Conservation (phyloP, 768 basidiomycete species). For the Clitopilus passeckerianus region DNA sequence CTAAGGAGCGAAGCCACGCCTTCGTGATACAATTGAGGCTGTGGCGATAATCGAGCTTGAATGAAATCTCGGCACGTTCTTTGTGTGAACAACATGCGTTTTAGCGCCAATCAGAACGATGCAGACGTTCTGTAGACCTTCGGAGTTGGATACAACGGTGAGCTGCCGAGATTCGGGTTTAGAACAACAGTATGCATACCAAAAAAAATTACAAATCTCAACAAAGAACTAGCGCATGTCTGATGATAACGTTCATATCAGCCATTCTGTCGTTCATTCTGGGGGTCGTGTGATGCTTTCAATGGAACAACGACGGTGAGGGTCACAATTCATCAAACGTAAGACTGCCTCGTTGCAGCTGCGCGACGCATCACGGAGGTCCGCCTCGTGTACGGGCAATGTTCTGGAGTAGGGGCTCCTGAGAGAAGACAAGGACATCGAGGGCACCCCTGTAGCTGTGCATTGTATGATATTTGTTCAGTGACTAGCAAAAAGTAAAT, state of each 20-base stretch:
- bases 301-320: not conserved
- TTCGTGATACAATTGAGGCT: not conserved
- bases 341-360: not conserved
- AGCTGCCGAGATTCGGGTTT: not conserved
- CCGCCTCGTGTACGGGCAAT: not conserved
- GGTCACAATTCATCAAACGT: not conserved
- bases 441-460: not conserved
- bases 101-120: not conserved
- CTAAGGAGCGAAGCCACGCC: slow-evolving; percentile 7
- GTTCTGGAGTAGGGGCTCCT: not conserved
- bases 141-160: not conserved
- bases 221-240: not conserved
- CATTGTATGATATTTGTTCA: too few relatives aligned
- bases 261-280: not conserved
- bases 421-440: not conserved
- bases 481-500: not conserved
- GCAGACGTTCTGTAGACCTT: not conserved
- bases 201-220: not conserved
- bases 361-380: not conserved
- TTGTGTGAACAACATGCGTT: not conserved
- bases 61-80: not conserved
- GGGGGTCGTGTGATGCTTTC: not conserved
- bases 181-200: not conserved
- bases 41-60: not conserved
- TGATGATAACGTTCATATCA: not conserved